Evolutionary conservation across 2,329 filamentous ascomycete genomes (phyloP), one percentile per base, ranked within the genome.

Genomic region (Colletotrichum eremochloae): DNA sequence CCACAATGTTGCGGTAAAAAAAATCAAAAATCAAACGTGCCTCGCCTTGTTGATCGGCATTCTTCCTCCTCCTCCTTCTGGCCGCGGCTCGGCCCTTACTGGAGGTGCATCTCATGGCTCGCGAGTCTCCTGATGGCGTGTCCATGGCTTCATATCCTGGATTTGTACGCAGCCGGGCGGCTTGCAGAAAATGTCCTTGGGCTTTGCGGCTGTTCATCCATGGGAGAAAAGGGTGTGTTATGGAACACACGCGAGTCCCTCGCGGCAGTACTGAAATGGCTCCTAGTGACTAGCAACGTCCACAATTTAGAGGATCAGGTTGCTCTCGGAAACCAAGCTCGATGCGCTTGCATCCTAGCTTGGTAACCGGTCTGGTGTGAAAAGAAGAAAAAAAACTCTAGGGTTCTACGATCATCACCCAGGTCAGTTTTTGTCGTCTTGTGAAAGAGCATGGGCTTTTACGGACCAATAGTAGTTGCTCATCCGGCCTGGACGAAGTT

Each of bases 401-500:
- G 14, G 53, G 48, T 42, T 55, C 69, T 68, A 52, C 9, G 53
- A 46, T 12, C 20, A 5, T 62, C 20, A 56, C 56, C 56, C 62
- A 38, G 15, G 65, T 68, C 24, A 68, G 69, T 63, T 29, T 31
- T 33, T 6, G 36, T 48, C 44, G 40, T 60, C 5, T 46, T 24
- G 12, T 24, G 18, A 46, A 6, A 12, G 29, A 33, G 44, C 42
- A 20, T 14, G 58, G 65, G 57, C 36, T 60, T 55, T 71, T 66
- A 72, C 67, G 70, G 70, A 71, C 67, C 67, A 66, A 72, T 24
- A 68, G 11, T 57, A 73, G 74, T 75, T 71, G 64, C 78, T 80
- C 79, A 80, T 75, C 79, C 78, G 62, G 79, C 80, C 63, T 78
- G 74, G 57, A 74, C 67, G 42, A 79, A 81, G 61, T 68, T 73